Evolutionary conservation across 495 filamentous ascomycete species (phyloP).

Genomic region (Penicillium ochrochloron): DNA sequence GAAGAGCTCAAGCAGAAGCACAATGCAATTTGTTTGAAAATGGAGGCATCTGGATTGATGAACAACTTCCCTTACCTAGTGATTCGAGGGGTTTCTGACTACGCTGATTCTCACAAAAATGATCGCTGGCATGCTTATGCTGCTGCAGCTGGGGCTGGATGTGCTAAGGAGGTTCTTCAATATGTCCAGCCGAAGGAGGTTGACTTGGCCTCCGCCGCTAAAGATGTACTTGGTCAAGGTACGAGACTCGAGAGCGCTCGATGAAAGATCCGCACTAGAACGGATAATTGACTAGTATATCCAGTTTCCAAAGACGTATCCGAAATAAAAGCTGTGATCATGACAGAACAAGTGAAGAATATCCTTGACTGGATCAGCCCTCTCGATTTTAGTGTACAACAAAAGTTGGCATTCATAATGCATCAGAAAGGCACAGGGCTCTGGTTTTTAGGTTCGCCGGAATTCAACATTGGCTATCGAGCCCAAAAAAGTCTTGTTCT

Average conservation of each 20-base stretch:
- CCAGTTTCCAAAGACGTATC: neutral
- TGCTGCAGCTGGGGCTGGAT: conserved; percentile 9
- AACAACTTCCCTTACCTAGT: neutral
- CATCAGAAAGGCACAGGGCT: neutral
- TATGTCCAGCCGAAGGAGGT: conserved; percentile 1
- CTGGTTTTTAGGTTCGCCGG: neutral
- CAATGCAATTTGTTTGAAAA: conserved; percentile 35
- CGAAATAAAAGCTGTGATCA: neutral
- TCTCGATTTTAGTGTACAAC: neutral
- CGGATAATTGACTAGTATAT: neutral
- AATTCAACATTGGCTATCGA: neutral
- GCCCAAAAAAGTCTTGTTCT: neutral
- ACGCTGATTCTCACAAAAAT: conserved; percentile 29
- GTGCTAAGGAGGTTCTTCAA: conserved; percentile 23
- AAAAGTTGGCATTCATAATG: neutral
- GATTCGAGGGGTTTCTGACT: conserved; percentile 33
- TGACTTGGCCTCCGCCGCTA: neutral
- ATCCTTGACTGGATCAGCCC: neutral
- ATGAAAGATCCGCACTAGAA: neutral
- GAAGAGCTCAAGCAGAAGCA: conserved; percentile 2
- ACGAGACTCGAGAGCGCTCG: neutral
- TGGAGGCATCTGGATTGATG: conserved; percentile 34
- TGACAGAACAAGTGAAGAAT: neutral
- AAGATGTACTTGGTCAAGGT: neutral
- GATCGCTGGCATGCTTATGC: conserved; percentile 8